These are phyloP conservation scores for Penicillium occitanis DNA, from an alignment of 2,329 filamentous ascomycete genomes.

Conservation along the genomic window DNA sequence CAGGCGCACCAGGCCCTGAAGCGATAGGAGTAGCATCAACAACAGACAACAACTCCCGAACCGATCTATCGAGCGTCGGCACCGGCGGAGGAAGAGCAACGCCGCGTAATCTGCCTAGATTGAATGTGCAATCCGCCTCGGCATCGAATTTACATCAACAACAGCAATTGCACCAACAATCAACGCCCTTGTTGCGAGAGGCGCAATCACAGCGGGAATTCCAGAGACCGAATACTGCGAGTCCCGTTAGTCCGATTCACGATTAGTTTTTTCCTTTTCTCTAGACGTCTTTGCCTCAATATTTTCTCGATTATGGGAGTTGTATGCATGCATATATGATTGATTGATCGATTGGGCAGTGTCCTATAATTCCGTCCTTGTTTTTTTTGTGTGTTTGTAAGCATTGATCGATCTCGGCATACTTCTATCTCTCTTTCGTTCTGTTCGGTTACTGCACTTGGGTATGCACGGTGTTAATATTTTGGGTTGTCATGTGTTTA, in stretches of 20 bases:
- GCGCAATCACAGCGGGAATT: neutral
- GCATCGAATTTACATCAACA: slow-evolving; percentile 12
- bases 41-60: slow-evolving; percentile 19
- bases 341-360: neutral
- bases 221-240: slow-evolving; percentile 3
- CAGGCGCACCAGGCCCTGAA: neutral
- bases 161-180: neutral
- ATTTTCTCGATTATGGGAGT: neutral
- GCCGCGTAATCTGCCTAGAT: neutral
- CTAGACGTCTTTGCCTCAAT: neutral
- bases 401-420: neutral
- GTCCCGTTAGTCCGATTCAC: slow-evolving; percentile 18
- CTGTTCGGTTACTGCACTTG: neutral
- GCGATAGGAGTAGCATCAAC: slow-evolving; percentile 1
- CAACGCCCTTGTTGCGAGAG: neutral
- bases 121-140: slow-evolving; percentile 14
- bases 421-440: neutral
- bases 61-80: slow-evolving; percentile 14
- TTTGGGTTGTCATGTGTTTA: neutral
- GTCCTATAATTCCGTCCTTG: neutral
- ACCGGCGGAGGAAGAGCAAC: slow-evolving; percentile 15
- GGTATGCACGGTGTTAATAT: slow-evolving; percentile 2
- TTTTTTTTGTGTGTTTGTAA: neutral
- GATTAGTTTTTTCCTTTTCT: neutral
- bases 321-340: slow-evolving; percentile 10